Conservation (phyloP, 345 rosid genomes). For the Noccaea bulbosa region DNA sequence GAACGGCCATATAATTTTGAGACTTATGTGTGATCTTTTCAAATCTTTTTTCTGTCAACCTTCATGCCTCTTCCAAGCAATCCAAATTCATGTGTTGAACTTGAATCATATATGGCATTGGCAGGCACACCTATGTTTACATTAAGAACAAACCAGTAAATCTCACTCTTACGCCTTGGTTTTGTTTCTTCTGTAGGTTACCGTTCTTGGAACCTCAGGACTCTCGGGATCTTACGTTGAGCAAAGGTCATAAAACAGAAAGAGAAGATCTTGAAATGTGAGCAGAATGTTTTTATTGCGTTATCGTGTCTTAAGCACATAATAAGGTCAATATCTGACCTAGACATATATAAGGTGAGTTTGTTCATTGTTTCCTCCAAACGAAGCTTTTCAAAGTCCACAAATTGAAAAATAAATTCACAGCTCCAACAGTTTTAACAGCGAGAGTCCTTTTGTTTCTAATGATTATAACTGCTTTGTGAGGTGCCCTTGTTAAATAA, state of each 20-base stretch:
- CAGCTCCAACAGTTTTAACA: slow-evolving; percentile 25
- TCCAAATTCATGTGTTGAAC: not conserved
- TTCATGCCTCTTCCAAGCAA: slow-evolving; percentile 11
- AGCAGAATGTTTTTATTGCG: slow-evolving; percentile 31
- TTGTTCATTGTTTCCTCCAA: slow-evolving; percentile 28
- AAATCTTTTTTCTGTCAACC: not conserved
- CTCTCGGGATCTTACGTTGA: slow-evolving; percentile 91
- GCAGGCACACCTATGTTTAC: no score
- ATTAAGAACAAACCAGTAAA: not conserved
- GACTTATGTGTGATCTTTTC: not conserved
- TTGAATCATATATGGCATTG: not conserved
- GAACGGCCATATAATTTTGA: not conserved
- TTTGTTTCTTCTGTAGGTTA: slow-evolving; percentile 56
- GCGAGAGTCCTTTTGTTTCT: not conserved
- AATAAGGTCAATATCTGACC: slow-evolving; percentile 41
- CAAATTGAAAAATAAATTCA: slow-evolving; percentile 32
- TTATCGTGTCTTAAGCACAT: slow-evolving; percentile 30
- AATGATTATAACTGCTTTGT: not conserved
- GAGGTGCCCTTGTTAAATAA: slow-evolving; percentile 23
- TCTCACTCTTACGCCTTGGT: not conserved
- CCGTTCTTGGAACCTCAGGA: slow-evolving; percentile 91
- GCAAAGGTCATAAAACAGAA: slow-evolving; percentile 58
- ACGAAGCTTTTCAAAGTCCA: slow-evolving; percentile 23
- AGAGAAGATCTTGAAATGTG: slow-evolving; percentile 9
- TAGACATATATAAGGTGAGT: slow-evolving; percentile 25